Percentiles rank a stretch among this genome's conserved stretches.
These are phyloP conservation scores for Hymenoscyphus fructigenus DNA, from an alignment of 2,329 filamentous ascomycete genomes.

Conservation along the genomic window DNA sequence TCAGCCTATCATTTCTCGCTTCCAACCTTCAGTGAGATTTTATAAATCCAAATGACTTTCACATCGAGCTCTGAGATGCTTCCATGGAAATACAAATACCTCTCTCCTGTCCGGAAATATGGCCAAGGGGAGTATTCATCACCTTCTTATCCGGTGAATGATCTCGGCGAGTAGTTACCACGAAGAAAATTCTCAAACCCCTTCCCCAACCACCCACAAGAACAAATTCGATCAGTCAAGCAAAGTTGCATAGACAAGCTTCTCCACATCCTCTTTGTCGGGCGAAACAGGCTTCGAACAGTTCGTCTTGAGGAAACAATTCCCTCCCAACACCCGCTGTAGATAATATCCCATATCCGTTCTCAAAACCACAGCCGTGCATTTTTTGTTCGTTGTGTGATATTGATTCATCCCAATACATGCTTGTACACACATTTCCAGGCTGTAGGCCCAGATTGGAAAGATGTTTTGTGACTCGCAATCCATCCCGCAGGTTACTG, in stretches of 20 bases:
- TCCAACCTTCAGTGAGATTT: neutral
- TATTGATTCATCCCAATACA: neutral
- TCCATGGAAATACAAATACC: slow-evolving; percentile 3
- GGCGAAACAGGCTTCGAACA: neutral
- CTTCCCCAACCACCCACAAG: too few species aligned
- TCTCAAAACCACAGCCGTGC: neutral
- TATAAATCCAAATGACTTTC: neutral
- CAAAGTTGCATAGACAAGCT: neutral
- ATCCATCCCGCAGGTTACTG: neutral
- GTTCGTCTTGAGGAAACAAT: neutral
- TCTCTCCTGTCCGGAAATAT: neutral
- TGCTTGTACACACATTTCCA: neutral
- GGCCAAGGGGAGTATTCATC: neutral
- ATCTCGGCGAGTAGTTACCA: too few species aligned
- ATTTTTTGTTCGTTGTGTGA: neutral
- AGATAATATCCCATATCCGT: neutral
- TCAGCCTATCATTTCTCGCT: slow-evolving; percentile 1
- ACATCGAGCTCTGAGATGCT: neutral
- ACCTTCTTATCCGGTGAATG: neutral
- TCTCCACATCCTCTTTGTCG: neutral
- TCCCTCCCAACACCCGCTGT: neutral
- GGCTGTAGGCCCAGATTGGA: neutral
- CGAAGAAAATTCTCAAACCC: too few species aligned
- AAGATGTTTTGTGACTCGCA: neutral
- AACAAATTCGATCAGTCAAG: too few species aligned